These are phyloP conservation scores for Xylaria sp. DNA, from an alignment of 495 filamentous ascomycete species.

Conservation along the genomic window DNA sequence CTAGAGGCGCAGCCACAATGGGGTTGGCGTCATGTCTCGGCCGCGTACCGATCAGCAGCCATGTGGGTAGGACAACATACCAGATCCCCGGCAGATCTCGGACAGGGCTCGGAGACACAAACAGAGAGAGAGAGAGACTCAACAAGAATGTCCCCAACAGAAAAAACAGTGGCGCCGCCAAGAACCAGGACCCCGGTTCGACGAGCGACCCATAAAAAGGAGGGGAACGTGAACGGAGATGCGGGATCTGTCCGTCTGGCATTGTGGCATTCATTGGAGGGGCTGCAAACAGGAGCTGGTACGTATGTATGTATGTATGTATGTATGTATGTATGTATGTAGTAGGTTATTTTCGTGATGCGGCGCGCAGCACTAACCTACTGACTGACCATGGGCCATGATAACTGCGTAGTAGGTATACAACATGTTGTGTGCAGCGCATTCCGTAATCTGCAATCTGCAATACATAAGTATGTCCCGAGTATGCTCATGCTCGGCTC, in stretches of 20 bases:
- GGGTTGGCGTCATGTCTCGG: neutral
- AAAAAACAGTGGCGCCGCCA: constrained; percentile 20
- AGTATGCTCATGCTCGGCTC: no score
- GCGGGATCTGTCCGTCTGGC: neutral
- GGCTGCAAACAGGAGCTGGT: neutral
- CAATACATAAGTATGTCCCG: no score
- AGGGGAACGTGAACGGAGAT: neutral
- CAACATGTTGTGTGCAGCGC: neutral
- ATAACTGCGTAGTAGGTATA: no score
- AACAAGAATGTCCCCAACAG: constrained; percentile 30
- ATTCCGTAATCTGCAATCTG: no score
- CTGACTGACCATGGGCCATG: no score
- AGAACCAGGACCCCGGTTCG: constrained; percentile 1
- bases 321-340: no score
- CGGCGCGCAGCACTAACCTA: no score
- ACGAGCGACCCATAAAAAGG: neutral
- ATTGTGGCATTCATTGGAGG: neutral
- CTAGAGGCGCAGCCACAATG: no score
- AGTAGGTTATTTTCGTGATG: neutral
- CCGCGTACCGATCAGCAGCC: neutral
- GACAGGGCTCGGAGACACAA: neutral
- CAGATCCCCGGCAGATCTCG: constrained; percentile 13
- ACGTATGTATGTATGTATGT: no score
- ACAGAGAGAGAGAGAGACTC: neutral
- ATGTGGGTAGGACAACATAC: neutral